A percentile compares a stretch with the other conserved stretches of the same genome.
phyloP scores from a whole-genome alignment of 73 alveolate species.

The Blepharisma stoltei region DNA sequence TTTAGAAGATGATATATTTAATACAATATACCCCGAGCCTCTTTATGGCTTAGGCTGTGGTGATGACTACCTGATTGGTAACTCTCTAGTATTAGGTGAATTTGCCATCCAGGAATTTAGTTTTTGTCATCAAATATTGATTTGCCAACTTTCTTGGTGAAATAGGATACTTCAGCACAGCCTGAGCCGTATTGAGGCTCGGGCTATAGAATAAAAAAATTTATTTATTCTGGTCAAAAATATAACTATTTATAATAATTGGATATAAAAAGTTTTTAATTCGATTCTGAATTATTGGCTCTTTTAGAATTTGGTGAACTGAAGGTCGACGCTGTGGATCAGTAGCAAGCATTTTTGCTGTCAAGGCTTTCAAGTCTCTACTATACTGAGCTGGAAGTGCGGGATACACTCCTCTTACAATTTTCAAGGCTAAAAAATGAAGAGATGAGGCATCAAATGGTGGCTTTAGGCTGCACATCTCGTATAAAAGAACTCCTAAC shows the following conservation, averaged over 20 bases:
- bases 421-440: slow-evolving; percentile 31
- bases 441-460: slow-evolving; percentile 37
- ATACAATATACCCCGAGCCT: too few relatives aligned
- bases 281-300: slow-evolving; percentile 38
- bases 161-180: too few relatives aligned
- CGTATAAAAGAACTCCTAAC: slow-evolving; percentile 42
- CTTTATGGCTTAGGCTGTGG: too few relatives aligned
- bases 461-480: slow-evolving; percentile 39
- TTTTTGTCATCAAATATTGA: too few relatives aligned
- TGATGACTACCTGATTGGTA: too few relatives aligned
- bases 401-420: slow-evolving; percentile 32
- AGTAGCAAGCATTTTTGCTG: neutral
- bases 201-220: too few relatives aligned
- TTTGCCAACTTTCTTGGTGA: too few relatives aligned
- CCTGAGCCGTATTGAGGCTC: too few relatives aligned
- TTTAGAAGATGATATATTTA: too few relatives aligned
- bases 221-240: slow-evolving; percentile 64
- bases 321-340: slow-evolving; percentile 45
- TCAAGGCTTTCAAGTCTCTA: slow-evolving; percentile 32
- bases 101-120: too few relatives aligned
- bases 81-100: too few relatives aligned
- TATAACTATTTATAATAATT: slow-evolving; percentile 50
- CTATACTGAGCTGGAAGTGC: slow-evolving; percentile 33
- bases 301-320: slow-evolving; percentile 29
- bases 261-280: slow-evolving; percentile 49